phyloP scores from a whole-genome alignment of 2,329 filamentous ascomycete species.

The Leptographium flavum region DNA sequence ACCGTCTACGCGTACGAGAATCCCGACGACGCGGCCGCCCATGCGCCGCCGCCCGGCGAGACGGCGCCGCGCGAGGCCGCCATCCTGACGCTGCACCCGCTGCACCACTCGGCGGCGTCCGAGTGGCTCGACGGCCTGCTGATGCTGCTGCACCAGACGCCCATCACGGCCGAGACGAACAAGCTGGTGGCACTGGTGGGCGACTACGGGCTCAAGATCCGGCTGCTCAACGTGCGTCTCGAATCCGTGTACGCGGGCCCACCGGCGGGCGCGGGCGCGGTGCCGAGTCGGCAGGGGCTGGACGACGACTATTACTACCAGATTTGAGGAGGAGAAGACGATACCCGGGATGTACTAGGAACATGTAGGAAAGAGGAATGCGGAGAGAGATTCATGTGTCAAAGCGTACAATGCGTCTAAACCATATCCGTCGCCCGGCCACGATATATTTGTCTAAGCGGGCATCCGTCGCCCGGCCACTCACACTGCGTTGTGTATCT shows the following conservation, averaged over 20 bases:
- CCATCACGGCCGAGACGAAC: slow-evolving; percentile 92
- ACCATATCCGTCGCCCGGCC: too few relatives aligned
- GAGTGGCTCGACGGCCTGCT: slow-evolving; percentile 94
- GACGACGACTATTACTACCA: slow-evolving; percentile 94
- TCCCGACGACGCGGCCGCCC: slow-evolving; percentile 16
- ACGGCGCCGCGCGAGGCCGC: slow-evolving; percentile 41
- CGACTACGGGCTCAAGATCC: slow-evolving; percentile 85
- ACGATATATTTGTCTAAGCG: too few relatives aligned
- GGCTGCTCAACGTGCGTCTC: slow-evolving; percentile 79
- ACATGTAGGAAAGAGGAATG: neutral
- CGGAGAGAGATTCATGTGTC: too few relatives aligned
- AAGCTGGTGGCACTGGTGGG: slow-evolving; percentile 75
- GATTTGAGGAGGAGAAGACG: slow-evolving; percentile 26
- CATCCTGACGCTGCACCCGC: slow-evolving; percentile 70
- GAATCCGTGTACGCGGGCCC: slow-evolving; percentile 60
- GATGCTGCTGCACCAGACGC: slow-evolving; percentile 88
- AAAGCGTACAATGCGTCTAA: too few relatives aligned
- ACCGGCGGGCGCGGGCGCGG: slow-evolving; percentile 53
- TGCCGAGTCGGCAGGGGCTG: slow-evolving; percentile 71
- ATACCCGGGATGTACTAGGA: neutral
- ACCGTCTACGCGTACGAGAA: slow-evolving; percentile 66
- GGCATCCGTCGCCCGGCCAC: too few relatives aligned
- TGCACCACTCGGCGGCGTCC: slow-evolving; percentile 68
- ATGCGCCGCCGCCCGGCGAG: neutral
- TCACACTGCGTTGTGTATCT: too few relatives aligned